Evolutionary conservation across 1,139 yeast genomes (phyloP).

Genomic region (Yamadazyma pseudoaaseri): DNA sequence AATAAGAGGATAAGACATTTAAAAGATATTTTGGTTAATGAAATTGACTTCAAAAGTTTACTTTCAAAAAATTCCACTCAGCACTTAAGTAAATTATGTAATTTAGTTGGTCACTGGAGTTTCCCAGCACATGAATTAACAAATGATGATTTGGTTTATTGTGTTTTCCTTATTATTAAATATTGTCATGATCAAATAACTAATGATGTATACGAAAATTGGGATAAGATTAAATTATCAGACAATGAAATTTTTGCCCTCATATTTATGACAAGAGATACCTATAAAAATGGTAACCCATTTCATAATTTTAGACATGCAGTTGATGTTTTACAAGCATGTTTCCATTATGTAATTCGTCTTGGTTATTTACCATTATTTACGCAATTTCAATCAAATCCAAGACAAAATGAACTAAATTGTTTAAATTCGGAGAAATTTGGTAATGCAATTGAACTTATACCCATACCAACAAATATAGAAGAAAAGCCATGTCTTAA

Average conservation of each 20-base stretch:
- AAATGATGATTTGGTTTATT: slow-evolving; percentile 66
- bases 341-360: slow-evolving; percentile 60
- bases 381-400: slow-evolving; percentile 32
- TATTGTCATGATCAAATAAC: slow-evolving; percentile 41
- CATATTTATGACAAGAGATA: slow-evolving; percentile 64
- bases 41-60: slow-evolving; percentile 38
- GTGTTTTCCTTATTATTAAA: slow-evolving; percentile 56
- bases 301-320: slow-evolving; percentile 97
- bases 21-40: slow-evolving; percentile 29
- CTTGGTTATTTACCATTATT: slow-evolving; percentile 47
- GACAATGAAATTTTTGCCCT: slow-evolving; percentile 52
- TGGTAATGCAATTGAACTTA: slow-evolving; percentile 17
- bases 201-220: slow-evolving; percentile 10
- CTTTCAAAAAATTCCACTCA: slow-evolving; percentile 23
- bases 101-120: slow-evolving; percentile 49
- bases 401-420: slow-evolving; percentile 25
- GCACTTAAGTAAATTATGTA: slow-evolving; percentile 32
- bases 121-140: slow-evolving; percentile 69
- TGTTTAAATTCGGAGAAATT: slow-evolving; percentile 15
- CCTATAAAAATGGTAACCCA: slow-evolving; percentile 80
- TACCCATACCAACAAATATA: slow-evolving; percentile 10
- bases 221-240: slow-evolving; percentile 23
- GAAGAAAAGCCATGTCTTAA: slow-evolving; percentile 22
- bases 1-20: slow-evolving; percentile 22
- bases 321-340: slow-evolving; percentile 90